Percentiles rank a stretch among this genome's conserved stretches.
phyloP scores from a whole-genome alignment of 352 stramenopile species.

The Globisporangium spiculum region DNA sequence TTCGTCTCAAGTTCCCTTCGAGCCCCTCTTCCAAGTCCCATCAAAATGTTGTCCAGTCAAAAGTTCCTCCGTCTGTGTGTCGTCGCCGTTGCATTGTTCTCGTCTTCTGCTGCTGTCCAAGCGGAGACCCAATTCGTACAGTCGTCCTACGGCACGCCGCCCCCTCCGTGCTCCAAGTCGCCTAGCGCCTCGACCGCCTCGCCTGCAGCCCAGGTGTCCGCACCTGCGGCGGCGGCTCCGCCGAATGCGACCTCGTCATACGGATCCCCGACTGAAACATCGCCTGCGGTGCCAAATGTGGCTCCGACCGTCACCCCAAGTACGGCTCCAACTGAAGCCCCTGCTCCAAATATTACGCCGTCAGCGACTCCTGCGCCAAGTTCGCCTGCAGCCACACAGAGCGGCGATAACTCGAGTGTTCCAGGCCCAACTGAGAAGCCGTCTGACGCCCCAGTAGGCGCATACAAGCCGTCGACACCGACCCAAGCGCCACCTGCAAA shows the following conservation, averaged over 20 bases:
- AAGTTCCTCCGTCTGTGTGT: background rate
- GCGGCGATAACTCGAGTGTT: background rate
- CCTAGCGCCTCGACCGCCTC: background rate
- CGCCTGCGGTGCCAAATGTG: background rate
- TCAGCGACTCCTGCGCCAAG: background rate
- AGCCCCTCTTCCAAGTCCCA: background rate
- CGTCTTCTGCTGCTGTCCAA: background rate
- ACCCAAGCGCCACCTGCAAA: background rate
- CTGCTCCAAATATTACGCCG: background rate
- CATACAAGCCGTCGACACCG: background rate
- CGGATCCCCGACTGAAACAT: background rate
- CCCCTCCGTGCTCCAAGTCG: background rate
- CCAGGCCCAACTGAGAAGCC: background rate
- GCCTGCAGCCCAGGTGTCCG: background rate
- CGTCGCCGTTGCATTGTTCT: background rate
- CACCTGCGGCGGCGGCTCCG: no score
- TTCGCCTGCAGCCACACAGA: background rate
- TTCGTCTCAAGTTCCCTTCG: background rate
- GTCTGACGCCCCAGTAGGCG: background rate
- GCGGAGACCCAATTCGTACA: background rate
- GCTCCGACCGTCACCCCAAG: background rate
- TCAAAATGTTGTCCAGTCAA: constrained; percentile 2
- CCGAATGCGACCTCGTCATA: background rate
- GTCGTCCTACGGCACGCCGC: background rate
- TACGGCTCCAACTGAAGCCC: background rate